Evolutionary conservation across 1,284 basidiomycete genomes (phyloP).

Genomic region (Apiotrichum gamsii): DNA sequence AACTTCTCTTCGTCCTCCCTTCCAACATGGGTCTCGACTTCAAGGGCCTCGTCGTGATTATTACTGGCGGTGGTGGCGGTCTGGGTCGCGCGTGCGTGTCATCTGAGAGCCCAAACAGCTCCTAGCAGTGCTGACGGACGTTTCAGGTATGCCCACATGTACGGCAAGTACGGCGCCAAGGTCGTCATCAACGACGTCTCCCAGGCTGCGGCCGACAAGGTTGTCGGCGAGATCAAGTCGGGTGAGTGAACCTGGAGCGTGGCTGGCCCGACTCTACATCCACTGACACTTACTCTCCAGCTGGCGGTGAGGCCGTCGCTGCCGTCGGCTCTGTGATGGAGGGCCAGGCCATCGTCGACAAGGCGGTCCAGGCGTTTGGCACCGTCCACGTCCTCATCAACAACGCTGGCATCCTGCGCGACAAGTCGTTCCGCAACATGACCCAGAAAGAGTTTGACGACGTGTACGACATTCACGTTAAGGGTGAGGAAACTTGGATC

Average conservation of each 20-base stretch:
- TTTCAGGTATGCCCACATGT: slow-evolving; percentile 85
- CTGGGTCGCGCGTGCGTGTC: slow-evolving; percentile 75
- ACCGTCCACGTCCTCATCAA: slow-evolving; percentile 79
- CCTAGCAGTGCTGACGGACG: not conserved
- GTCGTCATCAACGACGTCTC: slow-evolving; percentile 95
- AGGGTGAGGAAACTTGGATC: too few species aligned
- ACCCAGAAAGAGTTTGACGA: slow-evolving; percentile 78
- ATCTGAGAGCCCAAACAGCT: too few species aligned
- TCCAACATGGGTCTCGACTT: slow-evolving; percentile 50
- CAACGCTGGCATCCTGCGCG: slow-evolving; percentile 93
- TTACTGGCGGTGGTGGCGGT: slow-evolving; percentile 94
- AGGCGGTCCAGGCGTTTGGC: slow-evolving; percentile 84
- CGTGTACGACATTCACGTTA: slow-evolving; percentile 85
- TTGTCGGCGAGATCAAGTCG: slow-evolving; percentile 80
- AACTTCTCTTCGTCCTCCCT: too few species aligned
- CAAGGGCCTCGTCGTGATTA: slow-evolving; percentile 84
- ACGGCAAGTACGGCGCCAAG: slow-evolving; percentile 83
- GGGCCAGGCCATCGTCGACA: slow-evolving; percentile 72
- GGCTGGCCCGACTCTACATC: not conserved
- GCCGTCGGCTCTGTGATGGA: slow-evolving; percentile 88
- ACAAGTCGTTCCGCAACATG: slow-evolving; percentile 80
- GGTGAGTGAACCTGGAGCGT: slow-evolving; percentile 54
- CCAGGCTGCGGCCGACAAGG: slow-evolving; percentile 77
- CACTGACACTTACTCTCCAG: slow-evolving; percentile 46
- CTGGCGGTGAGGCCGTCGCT: slow-evolving; percentile 75